These are phyloP conservation scores for Artemisia argyi DNA, from an alignment of 129 eudicot species.

Conservation along the genomic window DNA sequence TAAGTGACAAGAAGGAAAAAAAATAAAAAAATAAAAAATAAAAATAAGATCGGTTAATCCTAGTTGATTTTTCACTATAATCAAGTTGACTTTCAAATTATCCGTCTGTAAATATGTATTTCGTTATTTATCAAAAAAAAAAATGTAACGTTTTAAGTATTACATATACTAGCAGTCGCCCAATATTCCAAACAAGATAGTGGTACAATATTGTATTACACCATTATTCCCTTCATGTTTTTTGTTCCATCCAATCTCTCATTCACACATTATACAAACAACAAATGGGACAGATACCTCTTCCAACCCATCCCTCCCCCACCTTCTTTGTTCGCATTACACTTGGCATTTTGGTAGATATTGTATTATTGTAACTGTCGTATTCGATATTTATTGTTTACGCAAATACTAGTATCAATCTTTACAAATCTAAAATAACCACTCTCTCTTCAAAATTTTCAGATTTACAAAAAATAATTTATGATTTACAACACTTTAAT, in stretches of 20 bases:
- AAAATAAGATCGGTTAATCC: too few relatives aligned
- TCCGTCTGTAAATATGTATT: neutral
- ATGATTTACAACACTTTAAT: too few relatives aligned
- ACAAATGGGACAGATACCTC: conserved; percentile 32
- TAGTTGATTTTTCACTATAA: too few relatives aligned
- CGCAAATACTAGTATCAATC: neutral
- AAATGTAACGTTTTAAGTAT: conserved; percentile 8
- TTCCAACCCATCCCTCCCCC: neutral
- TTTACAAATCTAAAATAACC: too few relatives aligned
- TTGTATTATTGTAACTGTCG: neutral
- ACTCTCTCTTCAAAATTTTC: too few relatives aligned
- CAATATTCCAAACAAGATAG: conserved; percentile 31
- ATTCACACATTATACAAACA: conserved; percentile 34
- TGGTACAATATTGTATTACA: conserved; percentile 8
- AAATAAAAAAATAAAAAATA: too few relatives aligned
- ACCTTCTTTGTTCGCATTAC: conserved; percentile 7
- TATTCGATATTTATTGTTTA: neutral
- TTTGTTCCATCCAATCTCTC: conserved; percentile 31
- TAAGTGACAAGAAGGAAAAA: too few relatives aligned
- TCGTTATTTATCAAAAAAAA: neutral
- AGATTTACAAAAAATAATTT: too few relatives aligned
- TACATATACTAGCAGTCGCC: conserved; percentile 18
- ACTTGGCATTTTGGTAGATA: too few relatives aligned
- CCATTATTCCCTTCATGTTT: conserved; percentile 35
- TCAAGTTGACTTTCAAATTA: too few relatives aligned